Evolutionary conservation across 352 stramenopile genomes (phyloP).

Genomic region (Phytopythium kandeliae): DNA sequence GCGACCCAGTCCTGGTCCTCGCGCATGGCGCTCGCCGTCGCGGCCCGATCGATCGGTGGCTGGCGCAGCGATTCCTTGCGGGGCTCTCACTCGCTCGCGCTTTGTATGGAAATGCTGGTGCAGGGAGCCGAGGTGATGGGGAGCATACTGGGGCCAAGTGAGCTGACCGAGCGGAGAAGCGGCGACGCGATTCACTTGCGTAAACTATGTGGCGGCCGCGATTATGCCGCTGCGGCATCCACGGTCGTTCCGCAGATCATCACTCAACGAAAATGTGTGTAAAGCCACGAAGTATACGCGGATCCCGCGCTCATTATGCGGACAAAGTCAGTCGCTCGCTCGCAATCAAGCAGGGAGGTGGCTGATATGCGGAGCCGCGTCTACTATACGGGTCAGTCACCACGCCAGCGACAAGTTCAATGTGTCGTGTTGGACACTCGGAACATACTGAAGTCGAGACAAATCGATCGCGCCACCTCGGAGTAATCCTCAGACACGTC

Average conservation of each 20-base stretch:
- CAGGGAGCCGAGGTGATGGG: too few relatives aligned
- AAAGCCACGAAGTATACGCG: slow-evolving; percentile 4
- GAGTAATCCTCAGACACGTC: too few relatives aligned
- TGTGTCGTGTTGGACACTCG: slow-evolving; percentile 6
- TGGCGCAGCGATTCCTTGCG: too few relatives aligned
- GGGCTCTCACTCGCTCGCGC: not conserved
- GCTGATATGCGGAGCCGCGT: too few relatives aligned
- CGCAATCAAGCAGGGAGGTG: too few relatives aligned
- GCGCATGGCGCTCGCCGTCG: slow-evolving; percentile 15
- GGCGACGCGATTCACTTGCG: not conserved
- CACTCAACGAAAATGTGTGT: not conserved
- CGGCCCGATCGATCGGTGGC: too few relatives aligned
- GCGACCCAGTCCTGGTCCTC: slow-evolving; percentile 17
- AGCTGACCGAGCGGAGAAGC: too few relatives aligned
- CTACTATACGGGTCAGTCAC: too few relatives aligned
- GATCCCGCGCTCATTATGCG: not conserved
- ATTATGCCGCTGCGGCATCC: slow-evolving; percentile 4
- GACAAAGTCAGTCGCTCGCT: not conserved
- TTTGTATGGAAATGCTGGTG: too few relatives aligned
- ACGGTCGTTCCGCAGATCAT: not conserved
- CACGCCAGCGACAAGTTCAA: slow-evolving; percentile 7
- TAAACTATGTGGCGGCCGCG: not conserved
- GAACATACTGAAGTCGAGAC: too few relatives aligned
- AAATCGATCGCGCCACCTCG: too few relatives aligned
- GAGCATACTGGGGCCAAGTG: too few relatives aligned